Evolutionary conservation across 2,329 filamentous ascomycete genomes (phyloP).

Genomic region (Neonectria faginata): DNA sequence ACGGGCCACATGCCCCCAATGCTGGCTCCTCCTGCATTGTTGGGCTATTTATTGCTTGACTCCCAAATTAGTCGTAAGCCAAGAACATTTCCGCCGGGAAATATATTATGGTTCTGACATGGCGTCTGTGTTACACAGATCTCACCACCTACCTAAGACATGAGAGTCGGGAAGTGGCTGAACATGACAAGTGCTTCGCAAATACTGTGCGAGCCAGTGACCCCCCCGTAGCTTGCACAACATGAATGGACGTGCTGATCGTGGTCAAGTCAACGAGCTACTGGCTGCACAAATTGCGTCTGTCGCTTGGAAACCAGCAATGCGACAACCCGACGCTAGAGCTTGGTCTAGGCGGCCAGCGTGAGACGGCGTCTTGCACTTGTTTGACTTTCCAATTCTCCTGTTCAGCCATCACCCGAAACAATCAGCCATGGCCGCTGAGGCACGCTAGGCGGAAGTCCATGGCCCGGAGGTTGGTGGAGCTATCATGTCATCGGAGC

Average conservation of each 20-base stretch:
- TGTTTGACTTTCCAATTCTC: background rate
- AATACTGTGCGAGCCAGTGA: too few species aligned
- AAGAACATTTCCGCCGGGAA: background rate
- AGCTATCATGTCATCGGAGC: background rate
- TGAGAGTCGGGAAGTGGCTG: background rate
- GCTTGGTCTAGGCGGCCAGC: background rate
- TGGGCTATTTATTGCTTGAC: background rate
- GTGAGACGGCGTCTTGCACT: background rate
- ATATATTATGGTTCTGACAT: conserved; percentile 7
- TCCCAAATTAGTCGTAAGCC: background rate
- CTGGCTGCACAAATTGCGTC: background rate
- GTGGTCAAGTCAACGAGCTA: background rate
- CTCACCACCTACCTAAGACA: background rate
- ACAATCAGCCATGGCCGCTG: background rate
- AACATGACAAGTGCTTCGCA: too few species aligned
- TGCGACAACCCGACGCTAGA: background rate
- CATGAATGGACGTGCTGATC: background rate
- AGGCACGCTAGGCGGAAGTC: background rate
- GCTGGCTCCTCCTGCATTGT: too few species aligned
- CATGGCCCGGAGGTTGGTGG: background rate
- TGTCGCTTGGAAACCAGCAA: background rate
- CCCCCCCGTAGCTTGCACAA: too few species aligned
- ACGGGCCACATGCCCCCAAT: background rate
- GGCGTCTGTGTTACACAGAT: background rate
- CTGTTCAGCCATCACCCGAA: background rate